A percentile compares a stretch with the other conserved stretches of the same genome.
Evolutionary conservation across 768 basidiomycete species (phyloP).

Genomic region (Clathrus columnatus): DNA sequence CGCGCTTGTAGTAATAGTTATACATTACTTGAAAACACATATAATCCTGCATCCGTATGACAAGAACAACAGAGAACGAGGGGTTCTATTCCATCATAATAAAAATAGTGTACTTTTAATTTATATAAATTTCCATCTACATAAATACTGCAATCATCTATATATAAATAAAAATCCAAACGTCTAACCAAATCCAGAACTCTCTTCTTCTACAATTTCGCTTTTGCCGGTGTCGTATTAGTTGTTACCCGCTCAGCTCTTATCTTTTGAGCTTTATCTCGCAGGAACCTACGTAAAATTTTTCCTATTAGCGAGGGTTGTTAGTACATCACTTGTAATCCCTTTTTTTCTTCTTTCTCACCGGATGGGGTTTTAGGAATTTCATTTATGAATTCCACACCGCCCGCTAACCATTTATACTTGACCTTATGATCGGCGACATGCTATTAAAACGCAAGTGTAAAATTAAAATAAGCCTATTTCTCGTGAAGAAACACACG

Average conservation of each 20-base stretch:
- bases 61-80: no score
- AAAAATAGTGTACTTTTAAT: no score
- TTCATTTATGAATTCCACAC: constrained; percentile 43
- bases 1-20: no score
- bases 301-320: constrained; percentile 21
- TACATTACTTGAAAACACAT: no score
- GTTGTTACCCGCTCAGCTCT: constrained; percentile 1
- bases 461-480: neutral
- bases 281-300: constrained; percentile 40
- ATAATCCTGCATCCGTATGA: no score
- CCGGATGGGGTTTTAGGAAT: constrained; percentile 63
- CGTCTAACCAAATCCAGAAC: neutral
- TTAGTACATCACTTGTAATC: neutral
- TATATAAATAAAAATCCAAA: neutral
- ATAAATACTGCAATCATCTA: neutral
- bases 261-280: constrained; percentile 38
- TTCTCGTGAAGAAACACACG: neutral
- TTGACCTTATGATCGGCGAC: constrained; percentile 46
- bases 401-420: constrained; percentile 53
- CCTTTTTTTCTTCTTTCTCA: constrained; percentile 8
- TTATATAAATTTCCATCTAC: no score
- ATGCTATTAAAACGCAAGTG: constrained; percentile 15
- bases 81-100: no score
- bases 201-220: neutral
- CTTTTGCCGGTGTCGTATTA: neutral